Conservation (phyloP, 2,329 filamentous ascomycete genomes). For the Emmonsia crescens region DNA sequence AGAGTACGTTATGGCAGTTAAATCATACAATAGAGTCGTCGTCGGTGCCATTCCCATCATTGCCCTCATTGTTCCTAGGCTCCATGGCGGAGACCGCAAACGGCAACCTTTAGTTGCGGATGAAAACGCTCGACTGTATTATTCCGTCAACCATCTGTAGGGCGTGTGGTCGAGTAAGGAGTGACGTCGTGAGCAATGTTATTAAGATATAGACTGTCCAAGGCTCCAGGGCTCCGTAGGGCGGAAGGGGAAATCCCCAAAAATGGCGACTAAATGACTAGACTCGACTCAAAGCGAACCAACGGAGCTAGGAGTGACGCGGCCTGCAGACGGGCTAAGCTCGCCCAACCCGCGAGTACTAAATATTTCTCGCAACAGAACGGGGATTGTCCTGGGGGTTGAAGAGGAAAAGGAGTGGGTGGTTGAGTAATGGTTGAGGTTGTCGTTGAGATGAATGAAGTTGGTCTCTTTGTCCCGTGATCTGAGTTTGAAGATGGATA, state of each 20-base stretch:
- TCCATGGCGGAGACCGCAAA: slow-evolving; percentile 22
- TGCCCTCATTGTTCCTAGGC: slow-evolving; percentile 23
- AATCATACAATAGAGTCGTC: slow-evolving; percentile 28
- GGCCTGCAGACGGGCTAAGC: background rate
- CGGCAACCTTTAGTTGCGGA: background rate
- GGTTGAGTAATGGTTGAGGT: background rate
- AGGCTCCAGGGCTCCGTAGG: background rate
- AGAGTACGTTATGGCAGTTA: slow-evolving; percentile 4
- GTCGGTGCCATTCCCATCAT: slow-evolving; percentile 26
- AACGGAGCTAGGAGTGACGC: background rate
- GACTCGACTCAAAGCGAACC: background rate
- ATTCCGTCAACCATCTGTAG: background rate
- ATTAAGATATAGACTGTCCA: too few relatives aligned
- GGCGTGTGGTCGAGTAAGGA: background rate
- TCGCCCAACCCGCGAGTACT: background rate
- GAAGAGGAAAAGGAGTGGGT: background rate
- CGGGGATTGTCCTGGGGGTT: background rate
- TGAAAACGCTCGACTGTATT: background rate
- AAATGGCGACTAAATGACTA: background rate
- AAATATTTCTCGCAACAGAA: background rate
- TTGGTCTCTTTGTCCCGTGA: background rate
- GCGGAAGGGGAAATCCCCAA: background rate
- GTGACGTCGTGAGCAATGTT: background rate
- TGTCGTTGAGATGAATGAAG: background rate
- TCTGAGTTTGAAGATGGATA: background rate